Evolutionary conservation across 1,139 yeast species (phyloP), one percentile per base, ranked within the genome.

Genomic region (Yarrowia galli): DNA sequence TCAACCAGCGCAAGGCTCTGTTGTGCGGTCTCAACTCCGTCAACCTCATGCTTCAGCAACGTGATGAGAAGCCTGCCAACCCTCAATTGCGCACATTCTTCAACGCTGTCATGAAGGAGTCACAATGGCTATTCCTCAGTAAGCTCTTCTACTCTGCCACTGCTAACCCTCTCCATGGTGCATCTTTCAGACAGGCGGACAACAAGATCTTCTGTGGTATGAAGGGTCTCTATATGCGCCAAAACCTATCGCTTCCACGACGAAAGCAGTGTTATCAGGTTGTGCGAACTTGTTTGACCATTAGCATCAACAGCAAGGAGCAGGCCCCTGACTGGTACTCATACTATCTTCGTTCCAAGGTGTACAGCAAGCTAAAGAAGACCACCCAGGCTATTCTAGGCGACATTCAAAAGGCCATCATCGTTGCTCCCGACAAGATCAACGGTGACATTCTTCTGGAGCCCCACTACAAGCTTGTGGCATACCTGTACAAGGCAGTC

Each of bases 1-100:
- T 83, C 20, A 75, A 85, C 4, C 97, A 92, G 75, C 81, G 90
- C 69, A 89, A 85, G 72, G 84, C 97, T 0, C 77, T 93, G 0
- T 73, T 92, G 12, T 89, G 96, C 70, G 92, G 89, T 72, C 76
- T 88, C 43, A 89, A 90, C 91, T 93, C 97, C 0, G 79, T 89
- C n/a, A 88, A 85, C 72, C 76, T 81, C 5, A 79, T 79, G 65
- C 69, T 85, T 0, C 77, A 79, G 48, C 70, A 71, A 40, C 67
- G 64, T 60, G 51, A 42, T 20, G 66, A 46, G 36, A 22, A 46
- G 12, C 66, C 66, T 5, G 45, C 54, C 38, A 61, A 61, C 23
- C 66, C 54, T 2, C 49, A 36, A 13, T 16, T 61, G n/a, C 20
- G 66, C n/a, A 28, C 54, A 38, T 61, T 46, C 12, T 61, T 61